These are phyloP conservation scores for Stephanodiscus minutulus DNA, from an alignment of 108 stramenopile genomes.

Conservation along the genomic window DNA sequence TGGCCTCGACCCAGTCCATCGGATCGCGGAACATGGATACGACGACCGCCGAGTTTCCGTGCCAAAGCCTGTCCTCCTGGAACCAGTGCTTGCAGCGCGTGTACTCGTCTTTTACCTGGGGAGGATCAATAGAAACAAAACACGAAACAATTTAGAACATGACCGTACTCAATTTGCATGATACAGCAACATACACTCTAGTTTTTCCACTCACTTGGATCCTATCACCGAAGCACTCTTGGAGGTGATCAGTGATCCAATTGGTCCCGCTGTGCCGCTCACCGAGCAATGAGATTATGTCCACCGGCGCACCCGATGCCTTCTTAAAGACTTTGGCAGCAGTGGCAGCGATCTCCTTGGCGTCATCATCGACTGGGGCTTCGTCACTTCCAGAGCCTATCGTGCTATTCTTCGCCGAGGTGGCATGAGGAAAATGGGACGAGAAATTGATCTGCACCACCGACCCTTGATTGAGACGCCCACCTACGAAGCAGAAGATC, in stretches of 20 bases:
- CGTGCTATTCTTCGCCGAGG: too few species aligned
- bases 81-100: conserved; percentile 50
- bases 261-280: conserved; percentile 51
- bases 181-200: too few species aligned
- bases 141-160: neutral
- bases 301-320: conserved; percentile 1
- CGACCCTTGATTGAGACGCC: neutral
- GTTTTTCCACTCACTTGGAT: conserved; percentile 22
- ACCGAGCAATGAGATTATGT: conserved; percentile 39
- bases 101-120: conserved; percentile 29
- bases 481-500: conserved; percentile 1
- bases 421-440: too few species aligned
- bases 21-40: conserved; percentile 54
- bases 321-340: neutral
- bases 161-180: too few species aligned
- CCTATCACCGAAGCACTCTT: conserved; percentile 13
- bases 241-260: conserved; percentile 54
- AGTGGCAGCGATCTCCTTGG: neutral
- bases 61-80: conserved; percentile 37
- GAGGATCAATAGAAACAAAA: neutral
- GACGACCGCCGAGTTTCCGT: conserved; percentile 36
- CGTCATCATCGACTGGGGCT: neutral
- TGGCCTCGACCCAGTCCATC: conserved; percentile 66
- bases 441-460: conserved; percentile 1
- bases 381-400: neutral